A percentile compares a stretch with the other conserved stretches of the same genome.
Evolutionary conservation across 495 filamentous ascomycete genomes (phyloP).

Genomic region (Neurospora sp.): DNA sequence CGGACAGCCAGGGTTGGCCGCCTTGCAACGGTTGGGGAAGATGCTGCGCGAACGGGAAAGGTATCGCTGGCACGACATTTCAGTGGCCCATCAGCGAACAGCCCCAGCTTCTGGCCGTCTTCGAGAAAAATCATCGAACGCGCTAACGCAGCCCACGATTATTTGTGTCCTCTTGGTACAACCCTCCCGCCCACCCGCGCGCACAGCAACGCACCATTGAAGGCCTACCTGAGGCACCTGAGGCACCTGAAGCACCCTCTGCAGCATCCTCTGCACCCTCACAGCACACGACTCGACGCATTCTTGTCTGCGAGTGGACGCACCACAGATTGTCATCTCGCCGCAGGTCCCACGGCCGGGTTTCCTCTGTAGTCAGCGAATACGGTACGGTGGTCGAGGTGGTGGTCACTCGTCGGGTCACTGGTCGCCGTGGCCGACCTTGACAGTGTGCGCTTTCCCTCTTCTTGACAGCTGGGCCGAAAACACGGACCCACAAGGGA

Average conservation of each 20-base stretch:
- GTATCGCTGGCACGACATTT: constrained; percentile 10
- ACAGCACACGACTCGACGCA: not conserved
- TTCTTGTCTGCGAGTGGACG: not conserved
- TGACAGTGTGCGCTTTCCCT: not conserved
- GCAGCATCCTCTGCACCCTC: not conserved
- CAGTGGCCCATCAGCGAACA: constrained; percentile 4
- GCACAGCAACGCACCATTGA: not conserved
- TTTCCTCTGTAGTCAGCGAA: not conserved
- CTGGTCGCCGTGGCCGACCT: not conserved
- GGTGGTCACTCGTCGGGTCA: not conserved
- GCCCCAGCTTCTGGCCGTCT: constrained; percentile 23
- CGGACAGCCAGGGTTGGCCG: constrained; percentile 6
- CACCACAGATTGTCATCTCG: not conserved
- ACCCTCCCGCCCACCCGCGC: not conserved
- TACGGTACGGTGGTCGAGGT: not conserved
- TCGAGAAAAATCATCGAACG: constrained; percentile 29
- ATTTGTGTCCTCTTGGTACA: not conserved
- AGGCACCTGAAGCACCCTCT: not conserved
- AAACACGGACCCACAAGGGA: not conserved
- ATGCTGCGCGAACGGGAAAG: constrained; percentile 19
- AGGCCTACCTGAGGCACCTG: not conserved
- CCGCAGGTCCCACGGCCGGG: not conserved
- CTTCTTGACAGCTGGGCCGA: not conserved
- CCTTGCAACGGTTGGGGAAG: constrained; percentile 1
- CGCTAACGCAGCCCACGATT: constrained; percentile 12